Evolutionary conservation across 2,329 filamentous ascomycete species (phyloP), one percentile per base, ranked within the genome.

Genomic region (Pezicula neosporulosa): DNA sequence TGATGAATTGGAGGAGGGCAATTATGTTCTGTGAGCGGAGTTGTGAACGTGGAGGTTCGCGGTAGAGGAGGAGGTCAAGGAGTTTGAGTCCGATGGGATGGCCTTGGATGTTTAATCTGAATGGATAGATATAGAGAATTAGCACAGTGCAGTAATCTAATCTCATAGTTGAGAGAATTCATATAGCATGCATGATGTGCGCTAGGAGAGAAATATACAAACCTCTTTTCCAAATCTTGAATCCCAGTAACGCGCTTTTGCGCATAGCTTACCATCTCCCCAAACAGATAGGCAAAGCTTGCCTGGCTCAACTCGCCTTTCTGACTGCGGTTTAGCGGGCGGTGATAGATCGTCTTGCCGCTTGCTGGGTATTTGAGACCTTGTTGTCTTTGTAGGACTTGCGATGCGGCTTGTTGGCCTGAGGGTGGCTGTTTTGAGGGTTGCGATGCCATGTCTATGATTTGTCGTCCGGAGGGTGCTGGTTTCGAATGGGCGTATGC

Each of bases 261-360:
- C 60, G 94, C 93, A 71, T 97, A 97, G 64, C 85, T 86, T 46
- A 99, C 92, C 89, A 97, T 96, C 75, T 97, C 93, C 54, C 87
- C 86, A 68, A 99, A 97, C 53, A 99, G 78, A 70, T 96, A 97
- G 39, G 94, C 93, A 72, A 99, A 97, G 72, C 90, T 91, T 10
- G 94, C 84, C 67, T 95, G 88, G 70, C 91, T 96, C 60, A 95
- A 83, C 76, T 97, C 93, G 52, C 89, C 82, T 62, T 89, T 90
- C 69, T 90, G 89, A 63, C 86, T 87, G 58, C 94, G 88, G 72
- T 97, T 97, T 55, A 97, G 78, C 56, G 96, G 91, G 50, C 94
- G 83, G 77, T 97, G 91, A 77, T 97, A 99, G 75, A 99, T 97
- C 58, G 91, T 96, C 76, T 97, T 97, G 75, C 91, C 90, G 70